A percentile compares a stretch with the other conserved stretches of the same genome.
Conservation (phyloP, 2,329 filamentous ascomycete species). For the Penicillium sp. region DNA sequence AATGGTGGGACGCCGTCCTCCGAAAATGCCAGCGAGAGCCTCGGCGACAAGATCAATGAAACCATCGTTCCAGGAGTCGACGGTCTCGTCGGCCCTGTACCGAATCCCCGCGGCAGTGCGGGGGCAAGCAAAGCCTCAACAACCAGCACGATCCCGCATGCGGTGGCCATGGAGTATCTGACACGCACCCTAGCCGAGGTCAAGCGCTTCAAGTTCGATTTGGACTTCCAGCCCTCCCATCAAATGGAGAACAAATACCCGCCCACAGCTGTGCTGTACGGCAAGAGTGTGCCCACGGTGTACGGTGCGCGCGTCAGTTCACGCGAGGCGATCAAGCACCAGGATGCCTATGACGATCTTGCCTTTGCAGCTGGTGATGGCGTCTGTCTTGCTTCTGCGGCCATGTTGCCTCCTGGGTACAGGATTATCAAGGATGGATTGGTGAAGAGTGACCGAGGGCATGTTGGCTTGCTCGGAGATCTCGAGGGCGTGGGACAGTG, state of each 20-base stretch:
- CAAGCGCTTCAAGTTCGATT: conserved; percentile 69
- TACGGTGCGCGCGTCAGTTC: conserved; percentile 71
- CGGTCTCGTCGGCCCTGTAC: conserved; percentile 23
- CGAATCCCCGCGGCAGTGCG: conserved; percentile 24
- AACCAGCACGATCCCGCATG: conserved; percentile 46
- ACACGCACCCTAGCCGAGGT: conserved; percentile 65
- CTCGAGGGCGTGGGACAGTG: conserved; percentile 72
- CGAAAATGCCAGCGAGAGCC: conserved; percentile 7
- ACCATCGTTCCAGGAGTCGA: conserved; percentile 30
- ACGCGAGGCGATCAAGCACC: conserved; percentile 66
- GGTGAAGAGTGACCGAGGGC: conserved; percentile 74
- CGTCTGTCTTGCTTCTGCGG: conserved; percentile 77
- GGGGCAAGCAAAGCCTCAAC: conserved; percentile 32
- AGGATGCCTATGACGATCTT: conserved; percentile 79
- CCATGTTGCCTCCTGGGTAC: conserved; percentile 80
- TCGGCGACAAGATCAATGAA: conserved; percentile 11
- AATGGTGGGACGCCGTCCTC: conserved; percentile 1
- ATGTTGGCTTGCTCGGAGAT: conserved; percentile 83
- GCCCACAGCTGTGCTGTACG: conserved; percentile 76
- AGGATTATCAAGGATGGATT: conserved; percentile 65
- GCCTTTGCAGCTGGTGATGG: conserved; percentile 84
- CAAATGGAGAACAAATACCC: conserved; percentile 69
- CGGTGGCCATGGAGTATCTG: conserved; percentile 62
- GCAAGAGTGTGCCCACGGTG: conserved; percentile 79
- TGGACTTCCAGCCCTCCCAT: conserved; percentile 57